Percentiles rank a stretch among this genome's conserved stretches.
Evolutionary conservation across 768 basidiomycete genomes (phyloP).

Genomic region (Termitomyces sp.): DNA sequence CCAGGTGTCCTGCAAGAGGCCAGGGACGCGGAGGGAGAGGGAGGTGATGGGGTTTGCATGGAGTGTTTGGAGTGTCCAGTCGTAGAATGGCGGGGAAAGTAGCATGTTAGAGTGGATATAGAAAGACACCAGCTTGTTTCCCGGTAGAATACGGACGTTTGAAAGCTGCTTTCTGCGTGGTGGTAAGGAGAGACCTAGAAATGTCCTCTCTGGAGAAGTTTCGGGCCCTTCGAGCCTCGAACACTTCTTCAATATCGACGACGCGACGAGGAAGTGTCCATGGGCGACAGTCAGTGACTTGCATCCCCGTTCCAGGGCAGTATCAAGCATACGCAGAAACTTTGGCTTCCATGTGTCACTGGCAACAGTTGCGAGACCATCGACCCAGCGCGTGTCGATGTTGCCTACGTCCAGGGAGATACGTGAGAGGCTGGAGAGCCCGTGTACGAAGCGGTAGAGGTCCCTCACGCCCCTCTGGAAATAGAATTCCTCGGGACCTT

Average conservation of each 20-base stretch:
- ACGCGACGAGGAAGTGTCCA: conserved; percentile 14
- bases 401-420: conserved; percentile 15
- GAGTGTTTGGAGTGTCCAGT: conserved; percentile 17
- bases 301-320: conserved; percentile 12
- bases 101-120: conserved; percentile 15
- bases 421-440: conserved; percentile 6
- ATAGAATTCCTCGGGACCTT: conserved; percentile 6
- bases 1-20: conserved; percentile 12
- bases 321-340: conserved; percentile 12
- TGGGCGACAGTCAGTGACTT: conserved; percentile 12
- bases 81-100: conserved; percentile 15
- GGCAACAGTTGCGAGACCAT: conserved; percentile 13
- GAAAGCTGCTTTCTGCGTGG: not conserved
- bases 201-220: not conserved
- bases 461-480: conserved; percentile 14
- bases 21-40: conserved; percentile 15
- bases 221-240: not conserved
- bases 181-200: not conserved
- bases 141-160: not conserved
- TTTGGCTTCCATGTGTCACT: conserved; percentile 12
- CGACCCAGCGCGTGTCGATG: conserved; percentile 17
- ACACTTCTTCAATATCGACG: not conserved
- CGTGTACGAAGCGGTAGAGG: conserved; percentile 12
- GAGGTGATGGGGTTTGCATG: conserved; percentile 13
- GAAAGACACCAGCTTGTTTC: conserved; percentile 11